These are phyloP conservation scores for Aristolochia contorta DNA, from an alignment of 164 flowering plant genomes.

Conservation along the genomic window DNA sequence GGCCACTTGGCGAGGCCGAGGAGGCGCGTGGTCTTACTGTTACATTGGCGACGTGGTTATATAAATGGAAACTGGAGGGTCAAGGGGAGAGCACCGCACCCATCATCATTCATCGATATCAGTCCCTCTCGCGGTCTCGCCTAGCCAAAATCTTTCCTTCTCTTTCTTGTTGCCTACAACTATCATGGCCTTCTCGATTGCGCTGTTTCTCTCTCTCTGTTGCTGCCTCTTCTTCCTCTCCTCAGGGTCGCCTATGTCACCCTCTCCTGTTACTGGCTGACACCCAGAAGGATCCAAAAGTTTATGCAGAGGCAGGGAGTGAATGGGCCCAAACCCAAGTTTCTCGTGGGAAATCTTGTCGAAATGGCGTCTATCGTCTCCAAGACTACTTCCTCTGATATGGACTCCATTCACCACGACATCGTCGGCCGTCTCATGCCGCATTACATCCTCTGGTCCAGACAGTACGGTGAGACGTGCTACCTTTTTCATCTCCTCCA, in stretches of 20 bases:
- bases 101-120: too few relatives aligned
- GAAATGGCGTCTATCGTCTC: slow-evolving; percentile 59
- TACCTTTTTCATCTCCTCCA: too few relatives aligned
- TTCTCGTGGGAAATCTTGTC: slow-evolving; percentile 59
- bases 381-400: slow-evolving; percentile 49
- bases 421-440: slow-evolving; percentile 76
- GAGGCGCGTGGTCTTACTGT: too few relatives aligned
- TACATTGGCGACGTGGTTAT: neutral
- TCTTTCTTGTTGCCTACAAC: neutral
- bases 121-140: neutral
- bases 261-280: slow-evolving; percentile 53
- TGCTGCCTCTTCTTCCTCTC: neutral
- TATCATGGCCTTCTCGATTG: neutral
- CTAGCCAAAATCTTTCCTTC: neutral
- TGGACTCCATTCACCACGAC: slow-evolving; percentile 59
- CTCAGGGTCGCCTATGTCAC: slow-evolving; percentile 7
- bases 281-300: slow-evolving; percentile 69
- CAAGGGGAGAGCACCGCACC: neutral
- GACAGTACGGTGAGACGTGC: slow-evolving; percentile 62
- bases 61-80: neutral
- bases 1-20: too few relatives aligned
- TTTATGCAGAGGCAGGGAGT: slow-evolving; percentile 93
- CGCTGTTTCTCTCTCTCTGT: neutral
- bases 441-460: slow-evolving; percentile 74
- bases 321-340: slow-evolving; percentile 77